Conservation (phyloP, 1,284 basidiomycete species). For the Tylopilus sp. region DNA sequence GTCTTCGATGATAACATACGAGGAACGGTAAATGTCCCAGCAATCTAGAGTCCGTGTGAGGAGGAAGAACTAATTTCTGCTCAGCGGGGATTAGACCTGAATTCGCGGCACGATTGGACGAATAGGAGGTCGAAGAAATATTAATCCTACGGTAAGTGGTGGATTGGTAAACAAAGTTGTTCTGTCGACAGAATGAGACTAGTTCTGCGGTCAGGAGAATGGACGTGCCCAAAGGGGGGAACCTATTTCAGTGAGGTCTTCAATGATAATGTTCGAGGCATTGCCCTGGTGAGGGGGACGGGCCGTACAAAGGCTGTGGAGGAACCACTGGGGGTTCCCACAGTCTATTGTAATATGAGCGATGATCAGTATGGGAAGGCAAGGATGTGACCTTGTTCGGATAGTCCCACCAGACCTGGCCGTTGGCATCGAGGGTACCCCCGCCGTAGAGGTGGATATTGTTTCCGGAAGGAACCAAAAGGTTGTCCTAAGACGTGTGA, state of each 20-base stretch:
- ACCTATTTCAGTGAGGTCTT: constrained; percentile 48
- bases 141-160: constrained; percentile 36
- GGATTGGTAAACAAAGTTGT: constrained; percentile 42
- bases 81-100: no score
- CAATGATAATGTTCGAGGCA: constrained; percentile 52
- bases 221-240: constrained; percentile 44
- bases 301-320: constrained; percentile 53
- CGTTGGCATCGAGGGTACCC: constrained; percentile 51
- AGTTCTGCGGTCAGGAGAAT: not conserved
- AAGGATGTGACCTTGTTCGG: constrained; percentile 25
- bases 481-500: constrained; percentile 47
- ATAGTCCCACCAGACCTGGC: constrained; percentile 51
- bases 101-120: constrained; percentile 34
- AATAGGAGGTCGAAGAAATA: constrained; percentile 37
- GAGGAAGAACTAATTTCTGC: no score
- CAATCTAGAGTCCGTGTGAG: constrained; percentile 42
- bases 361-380: constrained; percentile 8
- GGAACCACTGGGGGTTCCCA: constrained; percentile 31
- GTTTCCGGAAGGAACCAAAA: constrained; percentile 56
- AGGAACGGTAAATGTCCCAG: constrained; percentile 57
- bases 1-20: constrained; percentile 48
- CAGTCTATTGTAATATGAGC: constrained; percentile 31
- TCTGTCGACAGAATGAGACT: constrained; percentile 22
- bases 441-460: constrained; percentile 54
- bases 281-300: constrained; percentile 54